Conservation (phyloP, 306 rosid genomes). For the Styphnolobium japonicum region DNA sequence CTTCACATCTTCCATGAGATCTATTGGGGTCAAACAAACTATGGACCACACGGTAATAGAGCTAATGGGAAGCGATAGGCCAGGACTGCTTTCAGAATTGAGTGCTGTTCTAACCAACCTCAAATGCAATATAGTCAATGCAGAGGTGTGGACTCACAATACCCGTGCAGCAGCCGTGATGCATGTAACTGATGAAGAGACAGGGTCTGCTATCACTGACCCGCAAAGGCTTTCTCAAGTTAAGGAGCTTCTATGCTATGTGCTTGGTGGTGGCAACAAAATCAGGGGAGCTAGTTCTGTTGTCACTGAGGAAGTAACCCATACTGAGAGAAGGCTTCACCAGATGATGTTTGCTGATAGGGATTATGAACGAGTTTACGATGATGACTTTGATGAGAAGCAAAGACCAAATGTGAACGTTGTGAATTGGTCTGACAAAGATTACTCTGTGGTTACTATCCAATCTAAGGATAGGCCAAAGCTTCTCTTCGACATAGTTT, state of each 20-base stretch:
- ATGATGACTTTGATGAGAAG: constrained; percentile 51
- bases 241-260: constrained; percentile 75
- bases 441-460: constrained; percentile 84
- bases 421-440: constrained; percentile 78
- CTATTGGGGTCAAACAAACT: constrained; percentile 73
- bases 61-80: constrained; percentile 85
- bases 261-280: constrained; percentile 78
- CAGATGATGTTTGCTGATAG: constrained; percentile 98
- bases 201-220: constrained; percentile 62
- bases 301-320: constrained; percentile 67
- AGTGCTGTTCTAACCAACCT: constrained; percentile 79
- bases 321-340: constrained; percentile 89
- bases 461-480: constrained; percentile 81
- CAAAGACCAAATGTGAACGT: constrained; percentile 83
- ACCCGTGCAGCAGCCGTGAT: constrained; percentile 75
- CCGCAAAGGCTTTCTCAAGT: constrained; percentile 61
- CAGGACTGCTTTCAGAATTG: constrained; percentile 88
- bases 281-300: constrained; percentile 68
- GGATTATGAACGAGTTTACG: constrained; percentile 64
- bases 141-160: constrained; percentile 96
- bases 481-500: constrained; percentile 90
- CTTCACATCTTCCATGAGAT: constrained; percentile 61
- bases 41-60: constrained; percentile 73
- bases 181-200: constrained; percentile 68
- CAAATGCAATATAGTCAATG: constrained; percentile 77